Evolutionary conservation across 148 eudicot species (phyloP).

Genomic region (Arbutus unedo): DNA sequence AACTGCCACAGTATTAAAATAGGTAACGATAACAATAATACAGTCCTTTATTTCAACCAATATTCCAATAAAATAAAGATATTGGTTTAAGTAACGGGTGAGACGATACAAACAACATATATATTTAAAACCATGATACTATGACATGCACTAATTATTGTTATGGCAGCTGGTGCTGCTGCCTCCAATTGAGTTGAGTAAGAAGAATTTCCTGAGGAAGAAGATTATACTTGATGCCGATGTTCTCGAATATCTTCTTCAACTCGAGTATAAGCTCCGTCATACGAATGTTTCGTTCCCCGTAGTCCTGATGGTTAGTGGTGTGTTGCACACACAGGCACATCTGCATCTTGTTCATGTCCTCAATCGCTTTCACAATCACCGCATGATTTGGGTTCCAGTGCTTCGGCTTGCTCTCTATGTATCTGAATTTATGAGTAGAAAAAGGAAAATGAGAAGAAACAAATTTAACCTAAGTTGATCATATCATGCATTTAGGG

Average conservation of each 20-base stretch:
- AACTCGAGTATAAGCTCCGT: conserved; percentile 60
- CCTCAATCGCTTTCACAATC: conserved; percentile 52
- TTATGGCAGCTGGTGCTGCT: background rate
- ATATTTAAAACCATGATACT: too few species aligned
- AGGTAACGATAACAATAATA: too few species aligned
- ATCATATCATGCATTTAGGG: too few species aligned
- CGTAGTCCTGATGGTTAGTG: conserved; percentile 64
- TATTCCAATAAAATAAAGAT: too few species aligned
- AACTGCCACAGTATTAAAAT: too few species aligned
- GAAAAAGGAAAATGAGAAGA: too few species aligned
- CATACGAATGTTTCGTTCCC: conserved; percentile 38
- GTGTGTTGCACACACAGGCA: conserved; percentile 54
- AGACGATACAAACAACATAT: too few species aligned
- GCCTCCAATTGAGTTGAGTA: conserved; percentile 25
- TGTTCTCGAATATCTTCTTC: conserved; percentile 46
- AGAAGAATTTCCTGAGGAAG: conserved; percentile 67
- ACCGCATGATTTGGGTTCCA: conserved; percentile 59
- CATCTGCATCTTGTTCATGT: conserved; percentile 56
- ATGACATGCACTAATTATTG: background rate
- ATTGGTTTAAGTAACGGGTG: too few species aligned
- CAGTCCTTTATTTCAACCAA: too few species aligned
- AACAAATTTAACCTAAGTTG: too few species aligned
- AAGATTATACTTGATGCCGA: conserved; percentile 48
- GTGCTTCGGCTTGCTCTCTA: conserved; percentile 57
- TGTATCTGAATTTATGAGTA: conserved; percentile 32